Evolutionary conservation across 2,329 filamentous ascomycete genomes (phyloP), one percentile per base, ranked within the genome.

Genomic region (Clarireedia hainanense): DNA sequence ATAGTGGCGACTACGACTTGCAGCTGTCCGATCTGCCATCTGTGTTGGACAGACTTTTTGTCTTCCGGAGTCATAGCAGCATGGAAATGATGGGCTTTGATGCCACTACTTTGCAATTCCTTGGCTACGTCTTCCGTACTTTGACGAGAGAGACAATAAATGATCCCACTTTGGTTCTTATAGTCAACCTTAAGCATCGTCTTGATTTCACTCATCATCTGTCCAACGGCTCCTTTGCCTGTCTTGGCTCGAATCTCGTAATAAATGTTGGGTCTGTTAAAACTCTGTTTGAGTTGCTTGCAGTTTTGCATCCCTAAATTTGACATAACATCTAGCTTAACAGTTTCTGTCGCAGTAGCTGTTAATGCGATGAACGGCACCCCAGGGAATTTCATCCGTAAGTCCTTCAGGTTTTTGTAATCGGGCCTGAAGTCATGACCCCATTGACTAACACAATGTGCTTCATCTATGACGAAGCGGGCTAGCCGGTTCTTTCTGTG

Each of bases 361-460:
- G 94, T 99, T 63, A 99, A 75, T 3, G 94, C 94, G 82, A 99
- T 96, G 42, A 97, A 79, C 1, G 94, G 94, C 3, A 97, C 88
- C 2, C 81, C 80, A 0, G 85, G 84, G 64, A 92, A 92, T 52
- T 80, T 81, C 42, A 75, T 70, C 49, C 92, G 81, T 45, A 96
- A 75, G 57, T 84, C 79, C 27, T 91, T 90, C 4, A 99, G 76
- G 30, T 81, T 80, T 71, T 96, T 96, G 75, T 99, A 99, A 69
- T 97, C 92, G 0, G 91, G 92, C 47, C 95, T 84, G 69, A 99
- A 99, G 70, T 99, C 94, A 64, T 99, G 94, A 0, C 94, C 94
- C 94, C 94, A 99, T 75, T 99, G 91, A 70, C 94, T 97, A 26
- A 99, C 92, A 70, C 94, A 99, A 70, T 99, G 94, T n/a, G 94